Evolutionary conservation across 2,329 filamentous ascomycete species (phyloP).

Genomic region (Microcyclosporella mali): DNA sequence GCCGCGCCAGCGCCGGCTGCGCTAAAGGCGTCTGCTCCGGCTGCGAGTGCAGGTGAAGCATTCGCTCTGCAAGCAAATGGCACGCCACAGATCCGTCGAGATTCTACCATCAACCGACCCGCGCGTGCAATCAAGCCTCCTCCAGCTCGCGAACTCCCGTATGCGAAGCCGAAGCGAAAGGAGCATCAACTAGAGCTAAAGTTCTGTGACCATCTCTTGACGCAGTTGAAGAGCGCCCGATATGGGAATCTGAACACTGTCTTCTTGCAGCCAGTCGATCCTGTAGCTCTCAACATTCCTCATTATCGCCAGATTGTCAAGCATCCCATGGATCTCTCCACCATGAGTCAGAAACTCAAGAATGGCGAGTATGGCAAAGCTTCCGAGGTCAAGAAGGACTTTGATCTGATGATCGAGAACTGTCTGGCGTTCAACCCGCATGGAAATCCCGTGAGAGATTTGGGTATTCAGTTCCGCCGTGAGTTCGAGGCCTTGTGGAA

Average conservation of each 20-base stretch:
- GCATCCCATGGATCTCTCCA: constrained; percentile 89
- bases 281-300: constrained; percentile 87
- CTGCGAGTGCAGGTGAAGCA: constrained; percentile 45
- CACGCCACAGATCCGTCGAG: constrained; percentile 74
- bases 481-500: constrained; percentile 71
- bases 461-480: constrained; percentile 66
- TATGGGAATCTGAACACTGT: constrained; percentile 62
- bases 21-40: constrained; percentile 35
- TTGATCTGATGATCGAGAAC: constrained; percentile 78
- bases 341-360: constrained; percentile 71
- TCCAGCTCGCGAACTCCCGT: constrained; percentile 85
- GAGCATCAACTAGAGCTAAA: constrained; percentile 82
- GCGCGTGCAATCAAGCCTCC: constrained; percentile 93
- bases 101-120: constrained; percentile 75
- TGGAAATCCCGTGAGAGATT: constrained; percentile 64
- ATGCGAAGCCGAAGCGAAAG: constrained; percentile 83
- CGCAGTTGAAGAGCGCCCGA: constrained; percentile 69
- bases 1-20: constrained; percentile 30
- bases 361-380: constrained; percentile 71
- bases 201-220: constrained; percentile 77
- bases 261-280: constrained; percentile 82
- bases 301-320: constrained; percentile 91
- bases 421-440: constrained; percentile 88
- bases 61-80: constrained; percentile 75
- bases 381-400: constrained; percentile 79